Evolutionary conservation across 2,329 filamentous ascomycete genomes (phyloP), one percentile per base, ranked within the genome.

Genomic region (Zasmidium citrigriseum): DNA sequence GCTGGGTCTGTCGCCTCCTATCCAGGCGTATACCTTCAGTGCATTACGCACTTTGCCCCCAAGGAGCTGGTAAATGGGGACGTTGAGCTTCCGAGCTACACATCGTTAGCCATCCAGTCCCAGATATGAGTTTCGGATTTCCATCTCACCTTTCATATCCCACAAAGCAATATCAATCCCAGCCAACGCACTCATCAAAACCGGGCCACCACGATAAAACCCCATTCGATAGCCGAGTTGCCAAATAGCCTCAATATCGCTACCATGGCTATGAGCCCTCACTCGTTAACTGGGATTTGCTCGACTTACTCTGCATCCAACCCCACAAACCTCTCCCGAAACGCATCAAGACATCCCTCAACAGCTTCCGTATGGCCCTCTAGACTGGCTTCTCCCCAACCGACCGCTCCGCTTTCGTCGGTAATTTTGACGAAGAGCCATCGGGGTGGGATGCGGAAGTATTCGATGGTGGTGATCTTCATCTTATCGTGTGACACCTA

Each of bases 81-180:
- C 84, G 5, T 82, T 81, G 2, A 88, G 73, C 62, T 80, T 83
- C 47, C 84, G 77, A 16, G 84, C 85, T n/a, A n/a, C n/a, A n/a
- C n/a, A n/a, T n/a, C n/a, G n/a, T n/a, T n/a, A n/a, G n/a, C n/a
- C n/a, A n/a, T n/a, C n/a, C n/a, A n/a, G n/a, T n/a, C n/a, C n/a
- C n/a, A n/a, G n/a, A n/a, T n/a, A n/a, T n/a, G n/a, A n/a, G n/a
- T n/a, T n/a, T n/a, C n/a, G n/a, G n/a, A n/a, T n/a, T n/a, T n/a
- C n/a, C n/a, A n/a, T n/a, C n/a, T n/a, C n/a, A n/a, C n/a, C n/a
- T 77, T 92, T 91, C 22, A 92, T 76, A 74, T 92, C 89, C 89
- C 89, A 93, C 0, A 92, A 76, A 0, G 89, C 89, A 71, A 93
- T 92, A 68, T 93, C 89, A 51, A 93, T 84, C 1, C 90, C 90